Base-by-base conservation (phyloP, 2,329 filamentous ascomycete species). In the Alternaria triticina region DNA sequence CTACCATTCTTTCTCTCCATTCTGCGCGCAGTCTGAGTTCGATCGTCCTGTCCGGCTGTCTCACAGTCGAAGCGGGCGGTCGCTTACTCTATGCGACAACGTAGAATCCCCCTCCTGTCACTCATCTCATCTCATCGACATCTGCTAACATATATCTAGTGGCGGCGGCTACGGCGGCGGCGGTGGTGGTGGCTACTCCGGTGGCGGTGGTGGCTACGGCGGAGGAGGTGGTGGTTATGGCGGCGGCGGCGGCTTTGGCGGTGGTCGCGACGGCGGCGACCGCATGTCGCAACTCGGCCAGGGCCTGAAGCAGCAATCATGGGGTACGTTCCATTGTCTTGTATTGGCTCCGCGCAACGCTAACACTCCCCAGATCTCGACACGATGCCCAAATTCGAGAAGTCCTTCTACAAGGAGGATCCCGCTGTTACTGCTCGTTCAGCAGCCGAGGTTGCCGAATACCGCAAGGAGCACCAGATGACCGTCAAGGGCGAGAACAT, bases 341-440 rank as follows among this genome's bases (percentile, higher is more conserved):
- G 36, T 40, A 40, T 40, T 17, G 36, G 40, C 10, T 7, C 4
- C 25, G n/a, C 15, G 52, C 44, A 15, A 13, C 66, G 68, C 74
- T 78, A 71, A 80, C 67, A 61, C 23, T 60, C n/a, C 54, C 20
- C 70, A 96, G 96, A 99, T 79, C 75, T 96, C 57, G 85, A 81
- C 76, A 81, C 90, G 7, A 79, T 99, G 49, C 95, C 96, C 74
- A 98, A 98, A 83, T 99, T 99, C 84, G 96, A 99, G 81, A 99
- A 99, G 84, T 94, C 92, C 9, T 99, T 99, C 85, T 99, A 99
- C 88, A 97, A 98, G 86, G 96, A 98, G 83, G 90, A 96, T 79
- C 87, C 90, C 30, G 88, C 89, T 64, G 95, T 99, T 65, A 83
- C 89, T 66, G 85, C 82, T 74, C 92, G 96, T 77, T 89, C 93